Evolutionary conservation across 2,329 filamentous ascomycete genomes (phyloP), one percentile per base, ranked within the genome.

Genomic region (Colletotrichum lupini): DNA sequence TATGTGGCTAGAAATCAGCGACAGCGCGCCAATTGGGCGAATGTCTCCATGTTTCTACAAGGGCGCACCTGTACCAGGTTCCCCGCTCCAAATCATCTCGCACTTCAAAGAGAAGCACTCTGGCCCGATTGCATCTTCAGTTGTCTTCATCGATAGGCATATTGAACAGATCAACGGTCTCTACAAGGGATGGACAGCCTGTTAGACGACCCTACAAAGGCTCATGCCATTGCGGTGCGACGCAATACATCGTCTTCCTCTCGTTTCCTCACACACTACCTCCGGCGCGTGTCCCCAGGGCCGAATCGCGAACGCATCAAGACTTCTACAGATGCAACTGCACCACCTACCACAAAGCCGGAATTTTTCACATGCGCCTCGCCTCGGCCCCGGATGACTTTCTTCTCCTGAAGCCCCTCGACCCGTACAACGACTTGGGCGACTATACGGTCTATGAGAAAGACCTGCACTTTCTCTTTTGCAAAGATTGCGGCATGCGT

Each of bases 331-430:
- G 83, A 74, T 88, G 86, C 81, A 88, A 88, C 74, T 88, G 86
- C 77, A 84, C 79, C 12, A 82, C 84, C 12, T 88, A 86, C 77
- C 84, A 87, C 61, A 88, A 88, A 75, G 81, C 84, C 73, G 83
- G 82, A 16, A 81, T 85, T 71, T 84, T 87, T 74, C 86, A 88
- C 76, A 77, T 85, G 57, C 84, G 86, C 12, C 79, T 83, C 11
- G 77, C 75, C 56, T 74, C 73, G 37, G 52, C 74, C 14, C 76
- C 77, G 22, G 77, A 83, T 19, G 85, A 88, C 77, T 89, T 88
- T 76, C 76, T 85, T 8, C 81, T 89, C 11, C 80, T 87, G 2
- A 83, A 82, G 2, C 86, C 87, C 0, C 63, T 80, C 1, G 77
- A 83, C 61, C 82, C 82, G 6, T 73, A 83, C 24, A 66, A 75